Percentiles rank a stretch among this genome's conserved stretches.
Evolutionary conservation across 164 flowering plant species (phyloP).

Genomic region (Aristolochia californica): DNA sequence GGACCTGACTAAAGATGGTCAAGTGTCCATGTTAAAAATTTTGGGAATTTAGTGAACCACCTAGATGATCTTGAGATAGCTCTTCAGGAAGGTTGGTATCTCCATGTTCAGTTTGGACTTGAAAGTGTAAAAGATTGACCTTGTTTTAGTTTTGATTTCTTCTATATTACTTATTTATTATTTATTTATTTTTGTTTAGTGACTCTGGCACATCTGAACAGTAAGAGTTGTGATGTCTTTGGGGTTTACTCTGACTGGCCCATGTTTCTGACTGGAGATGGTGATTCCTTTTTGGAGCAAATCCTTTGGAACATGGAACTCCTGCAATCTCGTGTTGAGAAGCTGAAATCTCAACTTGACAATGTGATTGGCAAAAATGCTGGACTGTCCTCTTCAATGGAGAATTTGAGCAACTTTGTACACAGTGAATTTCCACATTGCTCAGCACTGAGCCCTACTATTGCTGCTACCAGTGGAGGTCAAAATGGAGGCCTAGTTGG

Average conservation of each 20-base stretch:
- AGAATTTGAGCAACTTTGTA: slow-evolving; percentile 52
- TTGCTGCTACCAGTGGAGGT: slow-evolving; percentile 56
- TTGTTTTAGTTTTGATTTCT: too few relatives aligned
- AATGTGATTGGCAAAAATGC: slow-evolving; percentile 34
- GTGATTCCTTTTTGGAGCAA: slow-evolving; percentile 35
- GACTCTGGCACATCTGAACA: too few relatives aligned
- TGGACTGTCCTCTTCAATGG: slow-evolving; percentile 56
- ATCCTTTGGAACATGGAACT: slow-evolving; percentile 57
- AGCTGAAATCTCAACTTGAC: slow-evolving; percentile 46
- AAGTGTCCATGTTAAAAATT: too few relatives aligned
- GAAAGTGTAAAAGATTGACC: too few relatives aligned
- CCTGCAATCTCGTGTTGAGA: slow-evolving; percentile 41
- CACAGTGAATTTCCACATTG: slow-evolving; percentile 44
- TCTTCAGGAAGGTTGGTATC: too few relatives aligned
- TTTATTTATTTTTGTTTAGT: too few relatives aligned
- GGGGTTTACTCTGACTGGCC: slow-evolving; percentile 23
- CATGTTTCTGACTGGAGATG: slow-evolving; percentile 27
- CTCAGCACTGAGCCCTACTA: slow-evolving; percentile 52
- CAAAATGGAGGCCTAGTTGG: slow-evolving; percentile 32
- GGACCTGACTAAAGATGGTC: too few relatives aligned
- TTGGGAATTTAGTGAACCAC: too few relatives aligned
- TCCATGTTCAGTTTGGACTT: too few relatives aligned
- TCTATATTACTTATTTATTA: too few relatives aligned
- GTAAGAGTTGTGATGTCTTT: slow-evolving; percentile 22
- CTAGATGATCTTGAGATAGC: too few relatives aligned